Percentiles rank a stretch among this genome's conserved stretches.
phyloP scores from a whole-genome alignment of 164 flowering plant species.

The Berberis vulgaris region DNA sequence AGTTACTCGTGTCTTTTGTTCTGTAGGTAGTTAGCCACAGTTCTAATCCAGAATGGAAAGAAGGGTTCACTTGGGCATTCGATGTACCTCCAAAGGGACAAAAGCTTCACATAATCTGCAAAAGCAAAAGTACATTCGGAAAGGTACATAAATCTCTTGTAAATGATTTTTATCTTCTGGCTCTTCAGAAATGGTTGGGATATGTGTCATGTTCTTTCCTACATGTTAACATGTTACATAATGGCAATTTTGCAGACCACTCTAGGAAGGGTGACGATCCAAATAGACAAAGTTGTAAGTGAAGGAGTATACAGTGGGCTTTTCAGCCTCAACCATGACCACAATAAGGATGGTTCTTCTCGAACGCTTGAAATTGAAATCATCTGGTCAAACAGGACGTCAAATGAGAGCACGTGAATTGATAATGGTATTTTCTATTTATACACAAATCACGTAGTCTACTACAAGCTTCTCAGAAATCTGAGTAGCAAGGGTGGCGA shows the following conservation, averaged over 20 bases:
- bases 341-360: constrained; percentile 66
- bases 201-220: background rate
- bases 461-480: constrained; percentile 12
- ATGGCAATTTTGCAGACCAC: constrained; percentile 45
- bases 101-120: constrained; percentile 80
- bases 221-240: background rate
- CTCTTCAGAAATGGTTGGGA: background rate
- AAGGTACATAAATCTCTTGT: constrained; percentile 40
- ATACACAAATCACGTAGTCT: background rate
- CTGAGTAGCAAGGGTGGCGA: constrained; percentile 4
- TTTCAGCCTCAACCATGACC: constrained; percentile 69
- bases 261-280: constrained; percentile 81
- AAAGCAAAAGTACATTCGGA: constrained; percentile 83
- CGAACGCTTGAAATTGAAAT: constrained; percentile 83
- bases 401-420: constrained; percentile 31
- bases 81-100: constrained; percentile 96
- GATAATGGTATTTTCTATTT: background rate
- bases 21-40: constrained; percentile 63
- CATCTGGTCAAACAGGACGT: constrained; percentile 61
- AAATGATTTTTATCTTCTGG: background rate
- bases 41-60: constrained; percentile 83
- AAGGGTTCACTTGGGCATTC: constrained; percentile 91
- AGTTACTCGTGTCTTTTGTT: background rate
- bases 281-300: constrained; percentile 79
- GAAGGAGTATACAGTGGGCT: constrained; percentile 77